Base-by-base conservation (phyloP, 2,329 filamentous ascomycete genomes). In the Scedosporium minutisporum region DNA sequence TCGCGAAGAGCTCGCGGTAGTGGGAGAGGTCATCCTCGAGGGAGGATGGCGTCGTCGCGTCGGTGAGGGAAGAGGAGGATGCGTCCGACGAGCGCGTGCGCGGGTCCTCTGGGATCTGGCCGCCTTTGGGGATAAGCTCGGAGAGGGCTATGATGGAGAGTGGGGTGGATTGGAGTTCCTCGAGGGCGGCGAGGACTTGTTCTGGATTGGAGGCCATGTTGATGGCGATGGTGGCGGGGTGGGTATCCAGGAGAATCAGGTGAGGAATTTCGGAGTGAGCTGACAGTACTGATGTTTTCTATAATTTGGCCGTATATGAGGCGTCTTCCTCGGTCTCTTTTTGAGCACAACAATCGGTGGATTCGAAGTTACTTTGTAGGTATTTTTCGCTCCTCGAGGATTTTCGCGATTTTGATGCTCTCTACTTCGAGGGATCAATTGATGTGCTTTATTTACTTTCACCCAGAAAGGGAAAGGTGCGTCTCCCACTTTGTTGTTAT, bases 1-100 rank as follows among this genome's bases (percentile, higher is more conserved):
- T 97, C 51, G 91, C 89, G 75, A 97, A 99, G 21, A 97, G 84
- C 75, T 97, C 93, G 77, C 90, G 91, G 78, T 97, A 97, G 75
- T 97, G 93, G 33, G 83, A 80, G 29, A 97, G 81, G 74, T 97
- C 93, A 29, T 90, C 90, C 66, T 90, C 87, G 6, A 97, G 80
- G 18, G 88, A 88, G 16, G 88, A 84, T 0, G 93, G 91, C 9
- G 87, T 90, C 18, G 86, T 84, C 65, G 82, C 85, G 67, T 88
- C 86, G 25, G 82, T 81, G 65, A 83, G 79, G 42, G 81, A 80
- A 65, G 84, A 77, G 66, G 80, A 82, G 41, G 89, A 91, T 57
- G 86, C 85, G 74, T 95, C 90, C 3, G 91, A 96, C 38, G 81
- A 86, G 65, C 88, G 81, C 64, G 82, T 82, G 65, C 71, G 69